Evolutionary conservation across 1,284 basidiomycete genomes (phyloP).

Genomic region (Mixia osmundae): DNA sequence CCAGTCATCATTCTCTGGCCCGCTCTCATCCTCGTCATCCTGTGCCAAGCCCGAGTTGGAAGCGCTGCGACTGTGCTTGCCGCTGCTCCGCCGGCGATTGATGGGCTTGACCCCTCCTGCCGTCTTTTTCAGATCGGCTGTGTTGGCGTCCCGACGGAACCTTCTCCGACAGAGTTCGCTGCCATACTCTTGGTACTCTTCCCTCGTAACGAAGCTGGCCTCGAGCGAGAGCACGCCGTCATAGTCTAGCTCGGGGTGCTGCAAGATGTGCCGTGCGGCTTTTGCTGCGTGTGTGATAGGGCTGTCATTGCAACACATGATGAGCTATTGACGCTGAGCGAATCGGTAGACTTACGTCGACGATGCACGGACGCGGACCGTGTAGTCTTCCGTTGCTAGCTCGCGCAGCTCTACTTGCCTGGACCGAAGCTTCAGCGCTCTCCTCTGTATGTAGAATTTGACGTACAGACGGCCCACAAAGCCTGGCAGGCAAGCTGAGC

Average conservation of each 20-base stretch:
- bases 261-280: slow-evolving; percentile 35
- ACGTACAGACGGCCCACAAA: slow-evolving; percentile 45
- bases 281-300: slow-evolving; percentile 43
- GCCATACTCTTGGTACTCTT: slow-evolving; percentile 60
- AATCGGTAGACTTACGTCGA: slow-evolving; percentile 34
- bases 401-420: slow-evolving; percentile 39
- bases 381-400: slow-evolving; percentile 51
- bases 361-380: slow-evolving; percentile 44
- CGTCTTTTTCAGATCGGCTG: too few relatives aligned
- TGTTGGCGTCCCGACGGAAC: too few relatives aligned
- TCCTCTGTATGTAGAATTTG: not conserved
- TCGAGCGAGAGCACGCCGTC: slow-evolving; percentile 21
- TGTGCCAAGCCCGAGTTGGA: too few relatives aligned
- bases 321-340: not conserved
- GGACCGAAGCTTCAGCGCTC: not conserved
- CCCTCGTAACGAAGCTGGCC: slow-evolving; percentile 33
- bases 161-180: slow-evolving; percentile 44
- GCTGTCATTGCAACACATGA: slow-evolving; percentile 23
- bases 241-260: slow-evolving; percentile 30
- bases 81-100: too few relatives aligned
- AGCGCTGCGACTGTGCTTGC: too few relatives aligned
- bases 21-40: too few relatives aligned
- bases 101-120: too few relatives aligned
- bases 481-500: slow-evolving; percentile 47
- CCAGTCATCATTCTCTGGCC: too few relatives aligned